Evolutionary conservation across 371 early-diverging fungal genomes (phyloP), one percentile per base, ranked within the genome.

Genomic region (Saksenaea oblongispora): DNA sequence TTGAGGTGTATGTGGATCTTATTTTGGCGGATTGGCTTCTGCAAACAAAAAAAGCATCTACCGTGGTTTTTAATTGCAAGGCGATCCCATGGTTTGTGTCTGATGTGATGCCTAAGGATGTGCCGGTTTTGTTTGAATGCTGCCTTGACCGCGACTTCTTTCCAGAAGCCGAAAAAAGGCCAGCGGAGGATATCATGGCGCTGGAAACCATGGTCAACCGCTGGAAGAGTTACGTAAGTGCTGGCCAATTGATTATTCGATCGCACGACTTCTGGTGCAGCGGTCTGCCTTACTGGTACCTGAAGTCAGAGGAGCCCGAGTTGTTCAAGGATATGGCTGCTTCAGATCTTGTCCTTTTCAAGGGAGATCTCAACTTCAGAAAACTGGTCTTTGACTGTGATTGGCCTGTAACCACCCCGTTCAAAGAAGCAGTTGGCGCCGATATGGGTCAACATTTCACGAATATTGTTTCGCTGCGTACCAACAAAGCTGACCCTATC

Each of bases 351-450:
- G 79, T 93, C 35, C 83, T 98, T 15, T 97, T 94, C 72, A 98
- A 98, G 74, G 98, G 98, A 34, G 98, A 98, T 67, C 71, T 98
- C 66, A 98, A 98, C 80, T 98, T 92, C 74, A 86, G 98, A 62
- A 98, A 98, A 71, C 79, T 95, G 17, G 88, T 91, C 4, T 93
- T 92, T 76, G 96, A 96, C 67, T 90, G 91, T 70, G 79, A 88
- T 28, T 97, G 95, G 93, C 86, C 88, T 0, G 76, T 85, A 0
- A 87, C 89, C 0, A 95, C 94, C 1, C 85, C 93, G 2, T 95
- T 98, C 69, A 69, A 56, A 28, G 84, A 86, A 10, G 95, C 95
- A 0, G 88, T 96, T 61, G 97, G 97, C 0, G 83, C 87, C 2
- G 67, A 88, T 34, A 71, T 82, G 51, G 84, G 76, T 36, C 55